phyloP scores from a whole-genome alignment of 2,329 filamentous ascomycete species.

The Monosporascus sp. region DNA sequence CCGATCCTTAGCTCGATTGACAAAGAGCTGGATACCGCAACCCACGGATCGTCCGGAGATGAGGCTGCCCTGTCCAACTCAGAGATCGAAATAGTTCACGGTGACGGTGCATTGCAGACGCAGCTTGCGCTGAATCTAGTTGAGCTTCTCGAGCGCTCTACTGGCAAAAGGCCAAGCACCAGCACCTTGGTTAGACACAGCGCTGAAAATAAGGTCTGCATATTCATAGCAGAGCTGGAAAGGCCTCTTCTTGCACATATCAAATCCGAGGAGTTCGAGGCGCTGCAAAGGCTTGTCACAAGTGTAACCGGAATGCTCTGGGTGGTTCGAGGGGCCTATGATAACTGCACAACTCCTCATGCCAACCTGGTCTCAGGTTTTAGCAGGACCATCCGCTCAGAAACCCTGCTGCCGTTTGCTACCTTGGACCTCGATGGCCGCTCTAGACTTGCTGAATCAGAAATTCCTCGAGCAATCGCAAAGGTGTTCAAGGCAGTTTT shows the following conservation, averaged over 20 bases:
- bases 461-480: slow-evolving; percentile 18
- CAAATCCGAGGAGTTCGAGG: slow-evolving; percentile 30
- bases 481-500: slow-evolving; percentile 33
- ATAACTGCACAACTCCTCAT: slow-evolving; percentile 25
- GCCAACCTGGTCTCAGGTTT: slow-evolving; percentile 28
- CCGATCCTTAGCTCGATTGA: slow-evolving; percentile 27
- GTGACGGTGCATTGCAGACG: slow-evolving; percentile 25
- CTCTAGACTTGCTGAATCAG: slow-evolving; percentile 11
- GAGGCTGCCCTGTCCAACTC: slow-evolving; percentile 13
- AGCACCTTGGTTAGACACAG: slow-evolving; percentile 25
- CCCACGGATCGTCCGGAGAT: slow-evolving; percentile 4
- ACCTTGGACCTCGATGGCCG: slow-evolving; percentile 27
- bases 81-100: slow-evolving; percentile 34
- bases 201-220: slow-evolving; percentile 30
- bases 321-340: slow-evolving; percentile 30
- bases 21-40: slow-evolving; percentile 6
- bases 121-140: slow-evolving; percentile 29
- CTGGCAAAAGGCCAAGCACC: slow-evolving; percentile 26
- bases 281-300: slow-evolving; percentile 23
- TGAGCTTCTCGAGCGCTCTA: slow-evolving; percentile 25
- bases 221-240: slow-evolving; percentile 41
- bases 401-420: slow-evolving; percentile 26
- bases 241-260: slow-evolving; percentile 36
- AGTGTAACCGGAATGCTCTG: slow-evolving; percentile 28
- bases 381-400: slow-evolving; percentile 28